These are phyloP conservation scores for Echites panduratus DNA, from an alignment of 257 asterid genomes.

Conservation along the genomic window DNA sequence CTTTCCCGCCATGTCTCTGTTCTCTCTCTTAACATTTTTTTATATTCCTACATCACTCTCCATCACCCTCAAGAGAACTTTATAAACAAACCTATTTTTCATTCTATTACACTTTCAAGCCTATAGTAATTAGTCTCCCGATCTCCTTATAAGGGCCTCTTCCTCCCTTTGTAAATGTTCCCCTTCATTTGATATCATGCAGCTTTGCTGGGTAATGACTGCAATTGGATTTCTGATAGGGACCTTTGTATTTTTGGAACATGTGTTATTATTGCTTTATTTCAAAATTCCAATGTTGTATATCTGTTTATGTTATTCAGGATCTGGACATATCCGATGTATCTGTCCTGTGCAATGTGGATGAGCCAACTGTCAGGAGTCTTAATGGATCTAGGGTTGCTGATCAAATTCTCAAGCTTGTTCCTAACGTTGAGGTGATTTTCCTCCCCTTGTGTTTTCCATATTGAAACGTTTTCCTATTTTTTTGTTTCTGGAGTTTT, in stretches of 20 bases:
- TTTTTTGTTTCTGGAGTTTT: too few relatives aligned
- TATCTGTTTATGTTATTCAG: slow-evolving; percentile 26
- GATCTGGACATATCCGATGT: slow-evolving; percentile 79
- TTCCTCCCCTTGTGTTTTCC: neutral
- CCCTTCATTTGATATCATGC: neutral
- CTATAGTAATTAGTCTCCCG: neutral
- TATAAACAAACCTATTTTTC: too few relatives aligned
- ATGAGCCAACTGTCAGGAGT: slow-evolving; percentile 86
- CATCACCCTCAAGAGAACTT: neutral
- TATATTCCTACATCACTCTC: neutral
- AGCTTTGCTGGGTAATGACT: neutral
- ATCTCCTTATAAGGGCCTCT: neutral
- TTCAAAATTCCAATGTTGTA: neutral
- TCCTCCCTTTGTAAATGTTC: neutral
- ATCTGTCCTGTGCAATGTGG: slow-evolving; percentile 68
- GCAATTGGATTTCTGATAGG: neutral
- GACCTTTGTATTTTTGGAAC: neutral
- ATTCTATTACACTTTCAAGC: too few relatives aligned
- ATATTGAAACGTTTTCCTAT: too few relatives aligned
- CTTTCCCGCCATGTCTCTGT: slow-evolving; percentile 36
- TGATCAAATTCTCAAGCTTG: slow-evolving; percentile 86
- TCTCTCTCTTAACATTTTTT: slow-evolving; percentile 35
- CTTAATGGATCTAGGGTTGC: slow-evolving; percentile 97
- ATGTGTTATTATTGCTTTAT: neutral
- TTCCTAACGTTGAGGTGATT: slow-evolving; percentile 75